Evolutionary conservation across 176 grass and related monocot species (phyloP), one percentile per base, ranked within the genome.

Genomic region (Lolium rigidum): DNA sequence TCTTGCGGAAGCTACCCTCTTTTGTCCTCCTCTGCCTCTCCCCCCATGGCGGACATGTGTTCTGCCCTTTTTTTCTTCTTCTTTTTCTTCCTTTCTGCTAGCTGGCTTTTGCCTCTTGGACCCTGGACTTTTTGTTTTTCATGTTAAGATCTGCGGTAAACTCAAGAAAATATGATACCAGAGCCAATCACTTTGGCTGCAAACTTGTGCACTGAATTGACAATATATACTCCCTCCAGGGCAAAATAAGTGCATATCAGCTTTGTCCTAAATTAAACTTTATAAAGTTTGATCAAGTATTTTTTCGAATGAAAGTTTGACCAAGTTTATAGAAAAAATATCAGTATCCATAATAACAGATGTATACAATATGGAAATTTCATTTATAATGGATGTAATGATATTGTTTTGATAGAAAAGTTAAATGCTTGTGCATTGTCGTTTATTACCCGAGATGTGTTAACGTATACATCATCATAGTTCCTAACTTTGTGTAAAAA

Each of bases 1-100:
- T 91, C 86, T 85, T 57, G 86, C 35, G 20, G 70, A 81, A 77
- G 86, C 90, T 85, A 71, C 61, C 44, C 86, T 91, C 75, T 88
- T 87, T 87, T 85, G 85, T 91, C 62, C 4, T 83, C 41, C n/a
- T 59, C 89, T 43, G 49, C 68, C 76, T 77, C 76, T 17, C 81
- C 17, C 55, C 67, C 70, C 89, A 81, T 84, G 59, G 76, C 76
- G 63, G 39, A 61, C 69, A 57, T 39, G 81, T 39, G 76, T 74
- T 80, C 79, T 84, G 74, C 58, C 0, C 67, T 68, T 9, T 25
- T 26, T 82, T 71, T 69, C 2, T 78, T 75, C 31, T 35, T 35
- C 31, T 35, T 86, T 25, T 7, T 5, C 3, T 6, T 55, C 7
- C 18, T 4, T 7, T 64, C 21, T 28, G 43, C 25, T 22, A 35